Percentiles rank a stretch among this genome's conserved stretches.
phyloP scores from a whole-genome alignment of 345 rosid genomes.

The Hevea brasiliensis region DNA sequence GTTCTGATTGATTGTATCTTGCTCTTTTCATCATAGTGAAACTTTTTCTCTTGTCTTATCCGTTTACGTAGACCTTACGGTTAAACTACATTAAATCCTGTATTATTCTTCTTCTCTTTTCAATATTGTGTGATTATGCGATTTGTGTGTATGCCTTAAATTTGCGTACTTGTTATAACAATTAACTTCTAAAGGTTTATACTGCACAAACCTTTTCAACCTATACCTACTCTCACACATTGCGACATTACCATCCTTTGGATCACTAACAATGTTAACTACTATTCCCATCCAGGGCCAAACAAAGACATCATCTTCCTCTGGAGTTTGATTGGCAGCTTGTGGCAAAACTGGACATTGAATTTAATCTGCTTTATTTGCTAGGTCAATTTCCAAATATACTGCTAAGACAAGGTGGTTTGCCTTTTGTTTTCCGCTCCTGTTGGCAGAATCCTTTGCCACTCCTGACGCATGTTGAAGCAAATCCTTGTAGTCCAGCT shows the following conservation, averaged over 20 bases:
- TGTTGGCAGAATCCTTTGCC: conserved; percentile 68
- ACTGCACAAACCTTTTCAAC: conserved; percentile 56
- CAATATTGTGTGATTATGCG: too few species aligned
- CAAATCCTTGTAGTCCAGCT: conserved; percentile 76
- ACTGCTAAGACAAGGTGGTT: conserved; percentile 72
- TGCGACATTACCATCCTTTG: conserved; percentile 13
- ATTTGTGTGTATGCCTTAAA: too few species aligned
- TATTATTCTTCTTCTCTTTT: too few species aligned
- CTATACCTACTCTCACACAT: conserved; percentile 45
- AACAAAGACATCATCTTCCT: conserved; percentile 49
- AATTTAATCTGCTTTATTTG: conserved; percentile 42
- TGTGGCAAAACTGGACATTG: conserved; percentile 26
- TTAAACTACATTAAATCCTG: too few species aligned
- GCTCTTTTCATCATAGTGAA: too few species aligned
- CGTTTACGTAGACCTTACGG: too few species aligned
- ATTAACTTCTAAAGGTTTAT: conserved; percentile 55
- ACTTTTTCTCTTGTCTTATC: too few species aligned
- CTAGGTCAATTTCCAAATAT: conserved; percentile 62
- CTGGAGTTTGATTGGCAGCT: conserved; percentile 27
- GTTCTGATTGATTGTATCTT: too few species aligned
- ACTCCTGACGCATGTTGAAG: conserved; percentile 89
- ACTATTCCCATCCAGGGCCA: conserved; percentile 91
- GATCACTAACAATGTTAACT: conserved; percentile 34
- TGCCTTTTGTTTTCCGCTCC: conserved; percentile 74
- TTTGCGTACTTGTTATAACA: too few species aligned